A percentile compares a stretch with the other conserved stretches of the same genome.
Evolutionary conservation across 345 rosid species (phyloP).

Genomic region (thale cress (Arabidopsis thaliana)): DNA sequence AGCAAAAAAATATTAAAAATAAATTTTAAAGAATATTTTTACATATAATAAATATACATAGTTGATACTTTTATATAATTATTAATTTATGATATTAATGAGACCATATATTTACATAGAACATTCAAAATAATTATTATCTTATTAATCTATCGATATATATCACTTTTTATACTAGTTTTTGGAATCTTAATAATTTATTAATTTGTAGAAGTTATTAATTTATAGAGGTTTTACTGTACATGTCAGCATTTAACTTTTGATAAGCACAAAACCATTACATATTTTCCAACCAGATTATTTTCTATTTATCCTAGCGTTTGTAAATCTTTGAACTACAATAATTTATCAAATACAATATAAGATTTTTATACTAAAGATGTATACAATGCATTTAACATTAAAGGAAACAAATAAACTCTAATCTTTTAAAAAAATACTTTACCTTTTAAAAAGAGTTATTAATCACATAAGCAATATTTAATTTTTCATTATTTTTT

Average conservation of each 20-base stretch:
- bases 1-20: no score
- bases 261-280: neutral
- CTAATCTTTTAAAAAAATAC: neutral
- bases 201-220: no score
- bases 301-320: neutral
- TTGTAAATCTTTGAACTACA: neutral
- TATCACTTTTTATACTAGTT: no score
- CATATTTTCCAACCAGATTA: neutral
- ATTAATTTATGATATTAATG: no score
- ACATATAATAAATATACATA: no score
- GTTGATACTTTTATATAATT: no score
- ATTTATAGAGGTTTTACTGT: no score
- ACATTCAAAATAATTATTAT: no score
- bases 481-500: neutral
- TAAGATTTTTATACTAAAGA: neutral
- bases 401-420: neutral
- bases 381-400: slow-evolving; percentile 7
- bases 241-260: neutral
- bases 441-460: neutral
- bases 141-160: no score
- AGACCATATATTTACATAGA: no score
- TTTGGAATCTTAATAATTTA: no score
- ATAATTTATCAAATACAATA: neutral
- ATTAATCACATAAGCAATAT: neutral
- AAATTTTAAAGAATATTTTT: no score